Percentiles rank a stretch among this genome's conserved stretches.
These are phyloP conservation scores for Trametes polyzona DNA, from an alignment of 1,284 basidiomycete species.

Conservation along the genomic window DNA sequence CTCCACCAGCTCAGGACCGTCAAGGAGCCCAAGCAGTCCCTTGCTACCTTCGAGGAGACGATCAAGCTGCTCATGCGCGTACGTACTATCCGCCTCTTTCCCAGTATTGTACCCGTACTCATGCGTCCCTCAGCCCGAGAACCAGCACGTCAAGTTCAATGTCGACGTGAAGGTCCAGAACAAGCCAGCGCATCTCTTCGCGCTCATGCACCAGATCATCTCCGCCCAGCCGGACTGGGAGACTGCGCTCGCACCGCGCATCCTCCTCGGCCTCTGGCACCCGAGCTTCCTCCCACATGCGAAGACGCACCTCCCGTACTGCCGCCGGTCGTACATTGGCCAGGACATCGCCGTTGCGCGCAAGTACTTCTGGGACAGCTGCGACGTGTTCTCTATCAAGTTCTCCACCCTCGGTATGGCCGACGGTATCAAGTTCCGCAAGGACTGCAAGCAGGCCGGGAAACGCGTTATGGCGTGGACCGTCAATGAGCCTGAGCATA, in stretches of 20 bases:
- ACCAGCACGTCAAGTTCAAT: slow-evolving; percentile 87
- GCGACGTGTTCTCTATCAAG: slow-evolving; percentile 87
- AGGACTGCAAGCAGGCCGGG: slow-evolving; percentile 77
- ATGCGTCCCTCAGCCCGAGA: slow-evolving; percentile 66
- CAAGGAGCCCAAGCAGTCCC: slow-evolving; percentile 85
- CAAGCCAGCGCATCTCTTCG: slow-evolving; percentile 87
- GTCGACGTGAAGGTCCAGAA: slow-evolving; percentile 96
- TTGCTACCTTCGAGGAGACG: slow-evolving; percentile 88
- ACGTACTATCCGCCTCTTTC: slow-evolving; percentile 29
- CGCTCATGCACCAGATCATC: slow-evolving; percentile 81
- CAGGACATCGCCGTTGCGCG: slow-evolving; percentile 71
- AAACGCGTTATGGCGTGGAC: slow-evolving; percentile 98
- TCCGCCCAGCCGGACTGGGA: slow-evolving; percentile 78
- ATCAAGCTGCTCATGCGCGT: slow-evolving; percentile 82
- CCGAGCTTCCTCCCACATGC: slow-evolving; percentile 87
- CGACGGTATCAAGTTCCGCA: slow-evolving; percentile 80
- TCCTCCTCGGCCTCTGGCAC: slow-evolving; percentile 94
- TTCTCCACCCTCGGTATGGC: slow-evolving; percentile 76
- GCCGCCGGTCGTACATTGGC: slow-evolving; percentile 88
- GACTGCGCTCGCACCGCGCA: slow-evolving; percentile 81
- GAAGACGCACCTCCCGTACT: slow-evolving; percentile 77
- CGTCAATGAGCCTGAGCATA: slow-evolving; percentile 88
- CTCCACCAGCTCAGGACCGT: slow-evolving; percentile 85
- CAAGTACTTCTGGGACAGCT: slow-evolving; percentile 91
- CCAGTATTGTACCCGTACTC: slow-evolving; percentile 4